These are phyloP conservation scores for Amanita fuliginea DNA, from an alignment of 768 basidiomycete species.

Conservation along the genomic window DNA sequence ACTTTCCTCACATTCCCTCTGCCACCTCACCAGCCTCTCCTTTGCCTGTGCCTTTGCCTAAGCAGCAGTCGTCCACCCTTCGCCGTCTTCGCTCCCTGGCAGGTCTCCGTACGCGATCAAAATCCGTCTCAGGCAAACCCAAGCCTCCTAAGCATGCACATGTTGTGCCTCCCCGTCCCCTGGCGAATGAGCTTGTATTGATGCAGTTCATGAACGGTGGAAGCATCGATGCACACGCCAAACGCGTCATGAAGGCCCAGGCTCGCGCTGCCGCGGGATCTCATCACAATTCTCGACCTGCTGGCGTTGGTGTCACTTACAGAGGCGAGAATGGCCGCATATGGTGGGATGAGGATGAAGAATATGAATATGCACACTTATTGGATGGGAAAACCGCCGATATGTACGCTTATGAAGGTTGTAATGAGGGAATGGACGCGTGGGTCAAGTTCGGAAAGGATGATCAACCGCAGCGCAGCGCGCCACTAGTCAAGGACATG, in stretches of 20 bases:
- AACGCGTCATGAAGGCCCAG: conserved; percentile 42
- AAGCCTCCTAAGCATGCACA: conserved; percentile 28
- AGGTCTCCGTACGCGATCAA: conserved; percentile 27
- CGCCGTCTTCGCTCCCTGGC: conserved; percentile 43
- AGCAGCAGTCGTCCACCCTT: conserved; percentile 16
- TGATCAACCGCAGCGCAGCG: background rate
- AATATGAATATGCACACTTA: conserved; percentile 56
- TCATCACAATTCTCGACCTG: conserved; percentile 7
- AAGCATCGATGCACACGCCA: conserved; percentile 38
- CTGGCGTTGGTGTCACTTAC: conserved; percentile 39
- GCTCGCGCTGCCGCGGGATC: conserved; percentile 31
- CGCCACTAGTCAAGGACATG: background rate
- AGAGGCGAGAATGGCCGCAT: conserved; percentile 51
- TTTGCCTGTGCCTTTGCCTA: background rate
- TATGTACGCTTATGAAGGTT: conserved; percentile 15
- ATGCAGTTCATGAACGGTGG: conserved; percentile 67
- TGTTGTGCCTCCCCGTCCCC: conserved; percentile 34
- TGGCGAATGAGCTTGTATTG: conserved; percentile 55
- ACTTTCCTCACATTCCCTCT: conserved; percentile 40
- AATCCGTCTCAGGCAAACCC: conserved; percentile 7
- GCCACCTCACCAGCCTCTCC: conserved; percentile 23
- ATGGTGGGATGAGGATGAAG: conserved; percentile 67
- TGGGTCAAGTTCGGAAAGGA: conserved; percentile 35
- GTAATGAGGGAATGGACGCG: conserved; percentile 9
- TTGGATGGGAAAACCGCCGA: conserved; percentile 27